A percentile compares a stretch with the other conserved stretches of the same genome.
phyloP scores from a whole-genome alignment of 1,139 yeast genomes.

The Pichia sp. region DNA sequence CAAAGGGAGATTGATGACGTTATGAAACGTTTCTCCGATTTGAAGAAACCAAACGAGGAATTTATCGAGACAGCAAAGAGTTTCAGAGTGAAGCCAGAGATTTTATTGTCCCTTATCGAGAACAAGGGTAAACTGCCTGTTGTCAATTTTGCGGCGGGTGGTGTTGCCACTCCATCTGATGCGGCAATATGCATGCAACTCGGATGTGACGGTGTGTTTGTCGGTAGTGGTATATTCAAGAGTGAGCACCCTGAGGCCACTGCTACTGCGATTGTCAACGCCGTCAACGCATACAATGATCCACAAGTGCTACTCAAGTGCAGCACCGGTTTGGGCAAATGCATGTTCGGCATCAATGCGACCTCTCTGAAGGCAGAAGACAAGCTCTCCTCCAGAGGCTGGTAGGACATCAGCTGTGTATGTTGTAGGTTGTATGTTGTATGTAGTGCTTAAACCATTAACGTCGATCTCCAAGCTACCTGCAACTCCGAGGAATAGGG shows the following conservation, averaged over 20 bases:
- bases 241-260: slow-evolving; percentile 67
- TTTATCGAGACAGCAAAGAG: slow-evolving; percentile 47
- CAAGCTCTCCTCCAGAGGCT: slow-evolving; percentile 46
- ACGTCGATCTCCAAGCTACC: no score
- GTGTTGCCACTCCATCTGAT: slow-evolving; percentile 85
- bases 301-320: slow-evolving; percentile 59
- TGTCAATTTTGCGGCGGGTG: slow-evolving; percentile 88
- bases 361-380: slow-evolving; percentile 42
- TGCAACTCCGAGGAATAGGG: no score
- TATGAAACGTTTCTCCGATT: slow-evolving; percentile 24
- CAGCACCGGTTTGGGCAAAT: slow-evolving; percentile 70
- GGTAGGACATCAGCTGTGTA: no score
- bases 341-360: slow-evolving; percentile 65
- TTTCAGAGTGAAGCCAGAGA: slow-evolving; percentile 52
- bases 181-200: slow-evolving; percentile 86
- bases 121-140: slow-evolving; percentile 66
- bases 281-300: slow-evolving; percentile 69
- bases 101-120: slow-evolving; percentile 45
- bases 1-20: slow-evolving; percentile 49
- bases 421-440: no score
- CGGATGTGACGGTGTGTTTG: slow-evolving; percentile 90
- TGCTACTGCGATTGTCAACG: slow-evolving; percentile 76
- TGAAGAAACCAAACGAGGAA: slow-evolving; percentile 23
- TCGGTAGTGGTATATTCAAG: slow-evolving; percentile 85
- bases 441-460: no score